These are phyloP conservation scores for Colletotrichum tofieldiae DNA, from an alignment of 2,329 filamentous ascomycete species.

Conservation along the genomic window DNA sequence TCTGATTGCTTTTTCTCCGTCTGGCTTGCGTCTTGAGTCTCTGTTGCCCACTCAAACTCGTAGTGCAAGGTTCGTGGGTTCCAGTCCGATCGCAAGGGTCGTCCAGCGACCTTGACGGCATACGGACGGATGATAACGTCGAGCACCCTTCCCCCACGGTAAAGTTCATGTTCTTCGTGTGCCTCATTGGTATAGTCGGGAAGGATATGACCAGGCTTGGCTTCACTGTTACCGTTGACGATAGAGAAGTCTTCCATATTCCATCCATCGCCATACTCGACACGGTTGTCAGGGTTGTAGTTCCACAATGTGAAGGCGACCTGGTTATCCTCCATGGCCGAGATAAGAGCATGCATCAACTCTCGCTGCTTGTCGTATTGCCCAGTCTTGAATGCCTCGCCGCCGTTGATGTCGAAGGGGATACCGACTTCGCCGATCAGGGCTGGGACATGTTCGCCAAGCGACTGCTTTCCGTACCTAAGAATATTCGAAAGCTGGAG, in stretches of 20 bases:
- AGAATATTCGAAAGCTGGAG: constrained; percentile 56
- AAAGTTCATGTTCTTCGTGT: constrained; percentile 54
- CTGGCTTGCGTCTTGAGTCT: not conserved
- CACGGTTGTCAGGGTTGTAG: constrained; percentile 56
- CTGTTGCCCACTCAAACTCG: constrained; percentile 52
- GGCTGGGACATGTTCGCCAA: constrained; percentile 52
- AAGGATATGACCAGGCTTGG: constrained; percentile 47
- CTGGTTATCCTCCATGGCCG: constrained; percentile 58
- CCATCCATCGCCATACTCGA: constrained; percentile 59
- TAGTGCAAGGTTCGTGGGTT: constrained; percentile 53
- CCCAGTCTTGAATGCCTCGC: constrained; percentile 55
- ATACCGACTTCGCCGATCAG: constrained; percentile 60
- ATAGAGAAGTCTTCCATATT: constrained; percentile 62
- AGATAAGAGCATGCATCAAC: constrained; percentile 57
- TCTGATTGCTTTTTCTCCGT: constrained; percentile 35
- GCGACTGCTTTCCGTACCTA: constrained; percentile 51
- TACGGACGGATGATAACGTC: constrained; percentile 60
- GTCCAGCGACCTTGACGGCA: constrained; percentile 57
- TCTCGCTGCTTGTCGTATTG: constrained; percentile 57
- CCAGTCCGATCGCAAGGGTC: constrained; percentile 54
- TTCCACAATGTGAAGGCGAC: constrained; percentile 59
- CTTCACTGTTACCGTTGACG: constrained; percentile 53
- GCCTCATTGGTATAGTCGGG: constrained; percentile 53
- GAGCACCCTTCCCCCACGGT: constrained; percentile 55
- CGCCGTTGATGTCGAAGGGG: constrained; percentile 58